Evolutionary conservation across 1,284 basidiomycete species (phyloP).

Genomic region (Agaricales sp.): DNA sequence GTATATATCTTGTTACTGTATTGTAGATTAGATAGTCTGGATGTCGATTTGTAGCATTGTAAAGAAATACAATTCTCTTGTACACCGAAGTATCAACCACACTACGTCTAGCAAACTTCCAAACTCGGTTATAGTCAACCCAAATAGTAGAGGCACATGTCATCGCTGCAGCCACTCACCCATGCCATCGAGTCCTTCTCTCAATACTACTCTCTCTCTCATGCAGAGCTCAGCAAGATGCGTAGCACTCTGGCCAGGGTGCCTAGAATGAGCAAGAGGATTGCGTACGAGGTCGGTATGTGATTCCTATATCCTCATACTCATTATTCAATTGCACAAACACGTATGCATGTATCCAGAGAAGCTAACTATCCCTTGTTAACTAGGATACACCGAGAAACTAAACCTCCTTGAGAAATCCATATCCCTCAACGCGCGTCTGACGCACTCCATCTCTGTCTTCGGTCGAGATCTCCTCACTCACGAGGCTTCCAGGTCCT

Average conservation of each 20-base stretch:
- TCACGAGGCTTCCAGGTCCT: not conserved
- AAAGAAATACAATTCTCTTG: no score
- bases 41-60: no score
- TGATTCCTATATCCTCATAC: not conserved
- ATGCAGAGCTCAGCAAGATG: not conserved
- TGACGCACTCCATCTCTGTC: not conserved
- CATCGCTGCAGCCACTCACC: not conserved
- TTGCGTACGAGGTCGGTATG: not conserved
- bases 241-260: not conserved
- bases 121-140: no score
- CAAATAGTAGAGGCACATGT: not conserved
- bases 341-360: not conserved
- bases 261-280: not conserved
- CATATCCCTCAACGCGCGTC: not conserved
- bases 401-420: not conserved
- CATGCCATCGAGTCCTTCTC: not conserved
- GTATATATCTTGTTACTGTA: no score
- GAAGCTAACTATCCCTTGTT: no score
- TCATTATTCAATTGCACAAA: not conserved
- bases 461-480: not conserved
- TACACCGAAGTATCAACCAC: no score
- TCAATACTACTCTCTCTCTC: not conserved
- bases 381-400: not conserved
- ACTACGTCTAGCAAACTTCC: no score
- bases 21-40: no score